A percentile compares a stretch with the other conserved stretches of the same genome.
phyloP scores from a whole-genome alignment of 2,329 filamentous ascomycete species.

The Xylaria sp. region DNA sequence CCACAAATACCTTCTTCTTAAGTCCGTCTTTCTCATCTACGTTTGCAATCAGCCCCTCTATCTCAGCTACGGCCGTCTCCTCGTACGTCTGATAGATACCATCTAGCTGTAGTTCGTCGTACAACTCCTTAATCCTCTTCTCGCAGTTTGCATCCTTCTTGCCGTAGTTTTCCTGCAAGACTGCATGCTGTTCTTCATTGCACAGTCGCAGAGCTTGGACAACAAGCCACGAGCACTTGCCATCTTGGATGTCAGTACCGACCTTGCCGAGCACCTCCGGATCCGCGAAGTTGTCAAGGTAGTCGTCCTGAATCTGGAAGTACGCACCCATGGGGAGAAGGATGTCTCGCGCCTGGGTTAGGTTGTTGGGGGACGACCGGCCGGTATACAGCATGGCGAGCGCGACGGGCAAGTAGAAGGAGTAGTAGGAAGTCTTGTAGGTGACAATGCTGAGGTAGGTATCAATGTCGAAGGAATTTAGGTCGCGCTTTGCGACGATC shows the following conservation, averaged over 20 bases:
- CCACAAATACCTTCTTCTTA: background rate
- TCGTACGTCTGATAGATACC: background rate
- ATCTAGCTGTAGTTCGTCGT: background rate
- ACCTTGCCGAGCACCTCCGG: background rate
- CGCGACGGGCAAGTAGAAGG: background rate
- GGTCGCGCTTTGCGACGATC: background rate
- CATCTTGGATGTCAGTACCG: background rate
- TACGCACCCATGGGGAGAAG: background rate
- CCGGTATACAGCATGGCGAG: background rate
- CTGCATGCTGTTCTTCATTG: background rate
- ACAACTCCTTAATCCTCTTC: background rate
- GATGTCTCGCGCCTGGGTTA: background rate
- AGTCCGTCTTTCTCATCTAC: background rate
- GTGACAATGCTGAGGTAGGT: background rate
- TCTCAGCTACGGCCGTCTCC: background rate
- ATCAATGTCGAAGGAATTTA: conserved; percentile 1
- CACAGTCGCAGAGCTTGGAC: background rate
- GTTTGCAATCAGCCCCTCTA: background rate
- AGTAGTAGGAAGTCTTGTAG: background rate
- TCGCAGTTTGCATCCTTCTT: background rate
- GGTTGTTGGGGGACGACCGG: background rate
- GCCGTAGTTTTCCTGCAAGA: background rate
- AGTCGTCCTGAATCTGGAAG: background rate
- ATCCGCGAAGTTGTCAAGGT: conserved; percentile 1
- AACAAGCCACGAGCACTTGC: conserved; percentile 1